phyloP scores from a whole-genome alignment of 768 basidiomycete genomes.

The Astraeus odoratus region DNA sequence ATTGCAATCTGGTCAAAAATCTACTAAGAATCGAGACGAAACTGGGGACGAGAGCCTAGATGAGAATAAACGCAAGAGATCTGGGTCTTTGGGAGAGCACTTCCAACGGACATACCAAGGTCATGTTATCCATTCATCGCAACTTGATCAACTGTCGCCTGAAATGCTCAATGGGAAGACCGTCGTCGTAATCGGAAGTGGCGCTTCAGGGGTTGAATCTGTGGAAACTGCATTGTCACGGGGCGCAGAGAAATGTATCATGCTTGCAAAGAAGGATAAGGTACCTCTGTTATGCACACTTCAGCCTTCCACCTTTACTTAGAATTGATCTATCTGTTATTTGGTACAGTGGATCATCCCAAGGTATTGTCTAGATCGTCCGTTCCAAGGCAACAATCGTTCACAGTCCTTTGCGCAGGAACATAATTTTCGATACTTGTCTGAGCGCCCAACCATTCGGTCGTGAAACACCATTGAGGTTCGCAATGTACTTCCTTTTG shows the following conservation, averaged over 20 bases:
- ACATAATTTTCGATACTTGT: slow-evolving; percentile 40
- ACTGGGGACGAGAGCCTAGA: neutral
- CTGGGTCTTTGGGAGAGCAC: neutral
- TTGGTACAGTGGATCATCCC: slow-evolving; percentile 46
- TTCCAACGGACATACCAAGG: slow-evolving; percentile 2
- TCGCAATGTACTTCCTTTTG: slow-evolving; percentile 1
- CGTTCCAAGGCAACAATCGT: neutral
- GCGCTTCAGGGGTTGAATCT: slow-evolving; percentile 48
- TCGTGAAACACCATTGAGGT: slow-evolving; percentile 45
- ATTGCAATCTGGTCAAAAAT: too few relatives aligned
- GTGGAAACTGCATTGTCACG: slow-evolving; percentile 31
- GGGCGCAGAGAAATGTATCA: slow-evolving; percentile 28
- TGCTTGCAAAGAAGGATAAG: slow-evolving; percentile 38
- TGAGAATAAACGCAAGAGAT: neutral
- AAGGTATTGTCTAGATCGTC: slow-evolving; percentile 3
- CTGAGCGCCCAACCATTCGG: slow-evolving; percentile 48
- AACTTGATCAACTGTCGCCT: slow-evolving; percentile 32
- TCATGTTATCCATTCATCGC: slow-evolving; percentile 40
- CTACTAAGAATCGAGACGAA: too few relatives aligned
- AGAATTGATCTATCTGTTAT: neutral
- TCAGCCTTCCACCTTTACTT: neutral
- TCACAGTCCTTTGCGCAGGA: slow-evolving; percentile 14
- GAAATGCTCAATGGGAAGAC: slow-evolving; percentile 32
- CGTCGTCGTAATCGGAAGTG: slow-evolving; percentile 43
- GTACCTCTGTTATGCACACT: slow-evolving; percentile 7